Evolutionary conservation across 1,284 basidiomycete species (phyloP), one percentile per base, ranked within the genome.

Genomic region (Flammula alnicola): DNA sequence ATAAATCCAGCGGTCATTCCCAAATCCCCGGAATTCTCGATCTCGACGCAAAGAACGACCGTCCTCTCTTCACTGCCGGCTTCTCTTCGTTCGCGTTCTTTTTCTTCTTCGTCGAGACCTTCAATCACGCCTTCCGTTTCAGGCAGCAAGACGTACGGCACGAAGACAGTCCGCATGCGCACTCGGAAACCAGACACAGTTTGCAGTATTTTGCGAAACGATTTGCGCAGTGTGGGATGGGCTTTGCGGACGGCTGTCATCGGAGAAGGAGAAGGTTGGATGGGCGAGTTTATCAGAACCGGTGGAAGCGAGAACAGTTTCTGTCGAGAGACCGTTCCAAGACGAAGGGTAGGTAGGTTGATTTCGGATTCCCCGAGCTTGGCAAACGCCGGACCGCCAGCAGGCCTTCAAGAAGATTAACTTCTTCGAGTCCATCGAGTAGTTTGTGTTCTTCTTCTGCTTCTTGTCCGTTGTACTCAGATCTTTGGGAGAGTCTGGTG

Each of bases 91-190:
- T 82, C 76, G 10, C 73, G 72, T 44, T 84, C 81, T 51, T 78
- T 77, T 14, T 79, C 71, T 19, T 68, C 68, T 43, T 78, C 74
- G 19, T 77, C 75, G 7, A 74, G 66, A 14, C 73, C 71, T 1
- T 67, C 57, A 25, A 62, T 54, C 20, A 61, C 62, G 17, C 57
- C 62, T 33, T 71, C 66, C 5, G 65, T 64, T 29, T 69, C 67
- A 7, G 81, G 78, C 4, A 85, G 71, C 47, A 85, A 74, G 14
- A 93, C 80, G 59, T 91, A 86, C 0, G 92, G 93, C 2, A 94
- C 83, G 58, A 93, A 91, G 5, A 93, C 84, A 0, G 91, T 93
- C 16, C 91, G 81, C 91, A 95, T 94, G 26, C 92, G 83, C 14
- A 95, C 88, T 19, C 84, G 79, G 65, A 95, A 88, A 1, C 91